Evolutionary conservation across 352 stramenopile genomes (phyloP).

Genomic region (Thalassiosira hispida): DNA sequence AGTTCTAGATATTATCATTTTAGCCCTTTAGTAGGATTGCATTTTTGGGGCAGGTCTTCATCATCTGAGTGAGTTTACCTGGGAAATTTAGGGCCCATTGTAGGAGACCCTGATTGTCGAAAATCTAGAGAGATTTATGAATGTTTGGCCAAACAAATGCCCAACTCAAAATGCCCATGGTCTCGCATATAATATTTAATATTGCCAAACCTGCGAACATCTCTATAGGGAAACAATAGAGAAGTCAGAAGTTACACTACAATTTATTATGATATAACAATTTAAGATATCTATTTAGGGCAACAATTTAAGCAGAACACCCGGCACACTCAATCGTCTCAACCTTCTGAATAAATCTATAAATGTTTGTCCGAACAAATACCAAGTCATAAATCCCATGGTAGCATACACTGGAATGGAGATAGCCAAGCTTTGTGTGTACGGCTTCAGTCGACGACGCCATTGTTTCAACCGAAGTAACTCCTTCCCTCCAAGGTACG

Average conservation of each 20-base stretch:
- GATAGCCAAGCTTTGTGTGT: slow-evolving; percentile 20
- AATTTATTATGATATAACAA: too few relatives aligned
- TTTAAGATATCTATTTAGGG: background rate
- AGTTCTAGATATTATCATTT: too few relatives aligned
- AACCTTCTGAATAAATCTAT: background rate
- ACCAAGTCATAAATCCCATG: slow-evolving; percentile 28
- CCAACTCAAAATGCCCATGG: slow-evolving; percentile 26
- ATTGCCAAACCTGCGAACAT: slow-evolving; percentile 17
- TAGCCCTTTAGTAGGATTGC: too few relatives aligned
- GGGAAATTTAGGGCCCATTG: too few relatives aligned
- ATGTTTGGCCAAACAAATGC: slow-evolving; percentile 34
- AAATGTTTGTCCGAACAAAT: slow-evolving; percentile 33
- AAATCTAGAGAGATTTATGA: slow-evolving; percentile 2
- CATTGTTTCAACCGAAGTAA: slow-evolving; percentile 28
- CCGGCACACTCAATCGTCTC: background rate
- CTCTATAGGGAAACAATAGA: too few relatives aligned
- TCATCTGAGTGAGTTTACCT: too few relatives aligned
- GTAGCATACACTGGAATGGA: slow-evolving; percentile 43
- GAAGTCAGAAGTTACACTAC: too few relatives aligned
- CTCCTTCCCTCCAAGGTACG: slow-evolving; percentile 37
- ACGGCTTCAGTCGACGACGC: slow-evolving; percentile 21
- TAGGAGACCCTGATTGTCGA: too few relatives aligned
- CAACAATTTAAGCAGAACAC: background rate
- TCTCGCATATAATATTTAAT: slow-evolving; percentile 34
- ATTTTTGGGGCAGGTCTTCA: too few relatives aligned